Base-by-base conservation (phyloP, 257 asterid genomes). In the Nicotiana tomentosiformis region DNA sequence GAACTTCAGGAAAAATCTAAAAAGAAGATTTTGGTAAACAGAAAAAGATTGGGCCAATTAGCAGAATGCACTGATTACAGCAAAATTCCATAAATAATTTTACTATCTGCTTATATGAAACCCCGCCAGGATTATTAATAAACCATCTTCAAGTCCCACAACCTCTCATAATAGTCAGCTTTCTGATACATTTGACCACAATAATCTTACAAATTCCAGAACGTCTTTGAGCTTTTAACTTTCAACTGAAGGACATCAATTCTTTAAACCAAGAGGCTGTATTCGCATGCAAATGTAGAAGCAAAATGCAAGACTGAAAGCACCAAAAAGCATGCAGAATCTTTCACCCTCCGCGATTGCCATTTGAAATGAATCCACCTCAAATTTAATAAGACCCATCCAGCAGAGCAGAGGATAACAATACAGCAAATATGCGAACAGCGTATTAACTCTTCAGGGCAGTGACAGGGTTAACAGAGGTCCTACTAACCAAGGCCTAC, bases 301-400 rank as follows among this genome's bases (percentile, higher is more conserved):
- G 58, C 18, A 69, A 69, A 72, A 46, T 23, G 39, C 29, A 46
- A 20, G 37, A 20, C 60, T 46, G 37, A 43, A 70, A 46, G 14
- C 61, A 23, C 79, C 61, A 72, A 5, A 72, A 72, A 46, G 79
- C 60, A 72, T 72, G 79, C 61, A 72, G 60, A 72, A 14, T 43
- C 61, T 72, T 29, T 43, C 10, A 55, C 33, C 33, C 33, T 39
- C 78, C 6, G n/a, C 5, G 10, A 72, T 72, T 72, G n/a, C 61
- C 56, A 72, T 46, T 72, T 5, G 23, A 58, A 46, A 43, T 1
- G 20, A 72, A 23, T 46, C 20, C 57, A 11, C 79, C 37, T 11
- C 18, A n/a, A 16, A 46, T 72, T 4, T 43, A 72, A 72, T 11
- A 72, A 43, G 60, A 23, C 37, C 58, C 58, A 46, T 35, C 23